phyloP scores from a whole-genome alignment of 306 rosid species.

The Aeschynomene evenia region DNA sequence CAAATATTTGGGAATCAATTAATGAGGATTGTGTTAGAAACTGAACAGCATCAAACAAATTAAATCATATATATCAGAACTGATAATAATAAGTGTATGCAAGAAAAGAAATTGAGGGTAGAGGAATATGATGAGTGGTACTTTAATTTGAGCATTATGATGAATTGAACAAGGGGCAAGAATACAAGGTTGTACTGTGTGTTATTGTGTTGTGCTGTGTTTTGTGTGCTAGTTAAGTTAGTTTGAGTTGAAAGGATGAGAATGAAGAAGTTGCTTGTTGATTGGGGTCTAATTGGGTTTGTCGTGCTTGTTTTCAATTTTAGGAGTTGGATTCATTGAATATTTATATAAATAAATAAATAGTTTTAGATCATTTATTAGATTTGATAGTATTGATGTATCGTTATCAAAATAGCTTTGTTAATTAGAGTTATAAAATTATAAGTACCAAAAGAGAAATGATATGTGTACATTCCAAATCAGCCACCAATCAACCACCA shows the following conservation, averaged over 20 bases:
- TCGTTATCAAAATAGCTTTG: too few species aligned
- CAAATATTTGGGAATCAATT: slow-evolving; percentile 19
- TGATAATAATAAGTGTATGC: too few species aligned
- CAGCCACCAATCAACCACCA: too few species aligned
- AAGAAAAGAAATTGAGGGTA: slow-evolving; percentile 14
- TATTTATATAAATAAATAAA: too few species aligned
- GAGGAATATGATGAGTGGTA: slow-evolving; percentile 30
- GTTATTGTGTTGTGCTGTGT: too few species aligned
- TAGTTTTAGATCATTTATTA: too few species aligned
- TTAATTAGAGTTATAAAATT: too few species aligned
- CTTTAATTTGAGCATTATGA: slow-evolving; percentile 21
- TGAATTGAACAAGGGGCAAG: slow-evolving; percentile 9
- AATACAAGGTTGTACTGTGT: neutral
- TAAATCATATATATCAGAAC: slow-evolving; percentile 13
- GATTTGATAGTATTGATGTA: too few species aligned
- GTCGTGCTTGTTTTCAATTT: too few species aligned
- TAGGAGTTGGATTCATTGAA: too few species aligned
- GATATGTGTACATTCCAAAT: too few species aligned
- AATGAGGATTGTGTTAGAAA: neutral
- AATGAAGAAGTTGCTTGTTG: slow-evolving; percentile 43
- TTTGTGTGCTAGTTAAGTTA: slow-evolving; percentile 39
- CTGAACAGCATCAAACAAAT: slow-evolving; percentile 29
- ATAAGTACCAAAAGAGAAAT: too few species aligned
- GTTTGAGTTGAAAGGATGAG: slow-evolving; percentile 40
- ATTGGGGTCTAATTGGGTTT: slow-evolving; percentile 37